These are phyloP conservation scores for Lentinula lateritia DNA, from an alignment of 768 basidiomycete species.

Conservation along the genomic window DNA sequence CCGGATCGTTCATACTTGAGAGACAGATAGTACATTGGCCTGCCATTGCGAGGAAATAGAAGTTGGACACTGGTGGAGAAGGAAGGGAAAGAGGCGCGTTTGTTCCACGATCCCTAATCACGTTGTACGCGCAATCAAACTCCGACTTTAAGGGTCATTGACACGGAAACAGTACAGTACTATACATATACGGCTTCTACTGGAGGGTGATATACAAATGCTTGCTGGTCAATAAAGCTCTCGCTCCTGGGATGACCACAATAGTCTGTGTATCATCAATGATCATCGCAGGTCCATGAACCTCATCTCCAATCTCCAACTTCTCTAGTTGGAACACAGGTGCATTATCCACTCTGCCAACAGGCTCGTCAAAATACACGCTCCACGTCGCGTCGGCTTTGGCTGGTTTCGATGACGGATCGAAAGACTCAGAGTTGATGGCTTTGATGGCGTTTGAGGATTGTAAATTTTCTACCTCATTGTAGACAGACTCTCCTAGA, in stretches of 20 bases:
- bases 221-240: constrained; percentile 52
- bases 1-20: constrained; percentile 42
- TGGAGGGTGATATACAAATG: neutral
- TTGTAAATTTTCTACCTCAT: constrained; percentile 52
- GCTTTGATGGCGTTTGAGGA: neutral
- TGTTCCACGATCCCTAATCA: neutral
- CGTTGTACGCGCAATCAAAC: neutral
- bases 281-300: constrained; percentile 88
- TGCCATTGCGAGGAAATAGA: constrained; percentile 15
- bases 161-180: neutral
- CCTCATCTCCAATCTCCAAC: constrained; percentile 62
- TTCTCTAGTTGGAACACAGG: constrained; percentile 73
- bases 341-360: constrained; percentile 71
- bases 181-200: neutral
- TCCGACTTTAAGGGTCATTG: too few species aligned
- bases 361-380: constrained; percentile 72
- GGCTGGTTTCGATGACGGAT: constrained; percentile 13
- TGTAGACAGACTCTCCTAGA: constrained; percentile 73
- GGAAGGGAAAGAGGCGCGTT: neutral
- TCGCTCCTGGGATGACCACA: constrained; percentile 73
- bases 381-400: constrained; percentile 51
- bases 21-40: constrained; percentile 55
- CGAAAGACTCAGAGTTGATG: neutral
- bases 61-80: neutral
- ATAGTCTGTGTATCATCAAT: constrained; percentile 96